These are phyloP conservation scores for Xylaria sp. DNA, from an alignment of 2,329 filamentous ascomycete genomes.

Conservation along the genomic window DNA sequence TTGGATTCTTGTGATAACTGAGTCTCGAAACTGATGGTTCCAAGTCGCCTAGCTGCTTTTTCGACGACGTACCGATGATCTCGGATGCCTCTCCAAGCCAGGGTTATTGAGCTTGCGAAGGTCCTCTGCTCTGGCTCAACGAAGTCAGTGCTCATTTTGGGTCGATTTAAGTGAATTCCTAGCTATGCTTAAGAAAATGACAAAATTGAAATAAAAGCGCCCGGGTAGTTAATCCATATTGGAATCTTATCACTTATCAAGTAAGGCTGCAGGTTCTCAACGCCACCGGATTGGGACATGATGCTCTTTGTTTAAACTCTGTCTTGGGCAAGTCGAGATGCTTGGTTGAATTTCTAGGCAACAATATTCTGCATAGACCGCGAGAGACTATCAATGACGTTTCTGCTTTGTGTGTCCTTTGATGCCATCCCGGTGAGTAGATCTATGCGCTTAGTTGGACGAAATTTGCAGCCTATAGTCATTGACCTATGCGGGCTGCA, in stretches of 20 bases:
- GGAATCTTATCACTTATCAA: not conserved
- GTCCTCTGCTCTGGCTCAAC: not conserved
- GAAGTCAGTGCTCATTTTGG: not conserved
- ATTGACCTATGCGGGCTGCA: too few species aligned
- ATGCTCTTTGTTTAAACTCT: conserved; percentile 17
- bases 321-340: not conserved
- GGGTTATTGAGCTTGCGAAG: not conserved
- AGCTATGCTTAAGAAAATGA: not conserved
- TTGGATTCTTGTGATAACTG: not conserved
- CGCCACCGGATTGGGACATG: not conserved
- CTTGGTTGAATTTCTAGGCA: not conserved
- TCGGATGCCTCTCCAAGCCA: conserved; percentile 27
- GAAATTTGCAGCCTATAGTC: too few species aligned
- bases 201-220: not conserved
- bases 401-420: not conserved
- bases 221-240: not conserved
- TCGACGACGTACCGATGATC: conserved; percentile 8
- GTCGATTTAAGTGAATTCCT: not conserved
- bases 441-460: too few species aligned
- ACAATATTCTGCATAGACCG: not conserved
- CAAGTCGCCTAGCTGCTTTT: conserved; percentile 23
- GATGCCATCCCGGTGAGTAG: not conserved
- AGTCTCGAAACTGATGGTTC: not conserved
- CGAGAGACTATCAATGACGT: not conserved
- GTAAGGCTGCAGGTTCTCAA: not conserved